These are phyloP conservation scores for Cladosporium oxysporum DNA, from an alignment of 2,329 filamentous ascomycete genomes.

Conservation along the genomic window DNA sequence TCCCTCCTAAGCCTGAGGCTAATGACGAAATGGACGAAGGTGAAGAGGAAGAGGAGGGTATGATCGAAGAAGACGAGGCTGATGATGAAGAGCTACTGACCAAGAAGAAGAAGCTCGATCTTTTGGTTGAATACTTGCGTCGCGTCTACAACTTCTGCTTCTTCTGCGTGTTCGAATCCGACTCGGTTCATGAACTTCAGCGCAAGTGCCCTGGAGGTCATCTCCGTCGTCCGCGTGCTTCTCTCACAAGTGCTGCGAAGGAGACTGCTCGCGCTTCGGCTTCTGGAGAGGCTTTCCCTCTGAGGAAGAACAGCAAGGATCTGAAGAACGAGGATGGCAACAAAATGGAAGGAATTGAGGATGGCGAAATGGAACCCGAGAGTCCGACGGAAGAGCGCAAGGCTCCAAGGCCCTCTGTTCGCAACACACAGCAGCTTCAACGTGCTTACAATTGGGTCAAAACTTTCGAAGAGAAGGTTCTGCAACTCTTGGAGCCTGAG, in stretches of 20 bases:
- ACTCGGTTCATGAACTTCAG: conserved; percentile 92
- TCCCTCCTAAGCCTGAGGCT: conserved; percentile 55
- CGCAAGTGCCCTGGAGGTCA: conserved; percentile 98
- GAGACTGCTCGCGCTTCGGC: conserved; percentile 84
- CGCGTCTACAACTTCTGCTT: conserved; percentile 99
- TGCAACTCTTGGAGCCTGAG: conserved; percentile 89
- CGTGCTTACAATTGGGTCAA: conserved; percentile 98
- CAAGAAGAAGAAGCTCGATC: conserved; percentile 95
- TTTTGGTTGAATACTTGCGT: conserved; percentile 93
- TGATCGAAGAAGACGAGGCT: conserved; percentile 55
- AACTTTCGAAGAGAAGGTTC: conserved; percentile 95
- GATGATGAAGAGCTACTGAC: conserved; percentile 87
- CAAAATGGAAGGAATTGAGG: conserved; percentile 56
- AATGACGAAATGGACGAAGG: conserved; percentile 63
- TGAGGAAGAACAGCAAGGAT: conserved; percentile 52
- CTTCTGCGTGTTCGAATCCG: conserved; percentile 98
- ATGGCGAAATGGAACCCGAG: conserved; percentile 31
- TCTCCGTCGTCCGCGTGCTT: conserved; percentile 84
- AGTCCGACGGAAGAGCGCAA: conserved; percentile 70
- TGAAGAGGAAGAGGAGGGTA: conserved; percentile 69
- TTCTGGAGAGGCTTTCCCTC: conserved; percentile 77
- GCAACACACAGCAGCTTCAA: conserved; percentile 87
- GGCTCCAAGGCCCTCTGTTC: conserved; percentile 57
- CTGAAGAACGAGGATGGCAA: conserved; percentile 57
- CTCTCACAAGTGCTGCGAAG: conserved; percentile 79